phyloP scores from a whole-genome alignment of 2,329 filamentous ascomycete genomes.

The Colletotrichum lindemuthianum region DNA sequence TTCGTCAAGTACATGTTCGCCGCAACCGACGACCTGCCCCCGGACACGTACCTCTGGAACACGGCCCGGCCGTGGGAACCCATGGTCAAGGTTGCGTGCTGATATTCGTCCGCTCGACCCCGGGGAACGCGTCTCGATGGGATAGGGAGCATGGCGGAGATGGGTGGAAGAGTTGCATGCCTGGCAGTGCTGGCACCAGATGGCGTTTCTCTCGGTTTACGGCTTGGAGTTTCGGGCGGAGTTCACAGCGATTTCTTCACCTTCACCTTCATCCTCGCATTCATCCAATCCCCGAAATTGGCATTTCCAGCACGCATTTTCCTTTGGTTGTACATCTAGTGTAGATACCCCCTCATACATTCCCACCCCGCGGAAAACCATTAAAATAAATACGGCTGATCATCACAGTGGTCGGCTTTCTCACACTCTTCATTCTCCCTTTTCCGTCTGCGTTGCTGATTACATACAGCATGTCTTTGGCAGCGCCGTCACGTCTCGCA shows the following conservation, averaged over 20 bases:
- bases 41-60: slow-evolving; percentile 54
- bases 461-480: background rate
- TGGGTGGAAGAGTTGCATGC: slow-evolving; percentile 10
- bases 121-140: background rate
- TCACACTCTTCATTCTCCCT: background rate
- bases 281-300: slow-evolving; percentile 2
- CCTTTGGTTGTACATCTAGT: slow-evolving; percentile 17
- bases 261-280: background rate
- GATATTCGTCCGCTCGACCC: background rate
- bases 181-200: slow-evolving; percentile 22
- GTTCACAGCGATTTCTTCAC: background rate
- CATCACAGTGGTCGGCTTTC: background rate
- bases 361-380: background rate
- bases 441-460: background rate
- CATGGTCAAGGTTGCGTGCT: slow-evolving; percentile 53
- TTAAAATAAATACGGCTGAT: background rate
- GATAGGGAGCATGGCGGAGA: slow-evolving; percentile 2
- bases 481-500: background rate
- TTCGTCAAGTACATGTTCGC: slow-evolving; percentile 48
- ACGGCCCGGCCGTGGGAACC: slow-evolving; percentile 53
- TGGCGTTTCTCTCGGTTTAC: slow-evolving; percentile 12
- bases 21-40: slow-evolving; percentile 42
- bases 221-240: slow-evolving; percentile 5
- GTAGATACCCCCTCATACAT: slow-evolving; percentile 9
- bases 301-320: background rate